Base-by-base conservation (phyloP, 148 eudicot species). In the Dianthus caryophyllus region DNA sequence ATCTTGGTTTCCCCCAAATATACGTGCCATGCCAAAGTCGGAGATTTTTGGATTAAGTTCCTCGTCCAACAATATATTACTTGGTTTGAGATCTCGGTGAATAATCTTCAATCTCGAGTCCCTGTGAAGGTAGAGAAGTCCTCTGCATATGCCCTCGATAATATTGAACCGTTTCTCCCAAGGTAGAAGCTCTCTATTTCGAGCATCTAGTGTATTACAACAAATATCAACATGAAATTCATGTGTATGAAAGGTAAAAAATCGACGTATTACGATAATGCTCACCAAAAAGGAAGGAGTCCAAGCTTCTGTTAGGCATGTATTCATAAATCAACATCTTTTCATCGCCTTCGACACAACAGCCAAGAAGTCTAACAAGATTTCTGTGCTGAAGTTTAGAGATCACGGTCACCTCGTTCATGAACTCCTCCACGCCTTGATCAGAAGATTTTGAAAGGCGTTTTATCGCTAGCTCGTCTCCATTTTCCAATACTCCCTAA, bases 391-490 rank as follows among this genome's bases (percentile, higher is more conserved):
- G 85, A 38, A 82, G 84, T 47, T 80, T 79, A 25, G 85, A 79
- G n/a, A 84, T 69, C 47, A 65, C 77, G 26, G 63, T 29, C 44
- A 84, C 80, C 71, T 84, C 88, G 17, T 76, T 82, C 80, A 70
- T 79, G 71, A 84, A 84, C 73, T 84, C 82, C 49, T 76, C 81
- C 6, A 72, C n/a, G 47, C 88, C 88, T 75, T 82, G 88, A 12
- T 60, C 66, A 14, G 88, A 84, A 62, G 61, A 65, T 73, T 52
- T 72, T 59, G 86, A 76, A 27, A 82, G 86, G 50, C 88, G 71
- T 62, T 84, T 84, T 27, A 80, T 84, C 13, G 84, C 88, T 59
- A 78, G 69, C 50, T 68, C 71, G 22, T 77, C 71, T 61, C 84
- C 81, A 21, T 49, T 39, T 60, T 46, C 63, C 39, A 77, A 38